Evolutionary conservation across 352 stramenopile species (phyloP).

Genomic region (Phytophthora pisi): DNA sequence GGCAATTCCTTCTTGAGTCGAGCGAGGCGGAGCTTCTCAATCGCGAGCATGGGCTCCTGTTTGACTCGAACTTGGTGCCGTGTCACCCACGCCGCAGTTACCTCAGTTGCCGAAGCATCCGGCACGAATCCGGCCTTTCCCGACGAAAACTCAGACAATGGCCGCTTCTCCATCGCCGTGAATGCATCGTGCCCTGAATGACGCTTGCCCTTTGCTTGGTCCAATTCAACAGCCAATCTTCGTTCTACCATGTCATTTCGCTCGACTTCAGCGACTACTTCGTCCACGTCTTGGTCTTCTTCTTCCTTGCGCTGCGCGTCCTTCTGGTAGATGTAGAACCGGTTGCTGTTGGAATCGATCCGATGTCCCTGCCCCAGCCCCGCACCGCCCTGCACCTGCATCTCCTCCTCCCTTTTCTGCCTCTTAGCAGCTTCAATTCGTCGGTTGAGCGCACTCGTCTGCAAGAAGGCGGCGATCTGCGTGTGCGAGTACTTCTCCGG

Average conservation of each 20-base stretch:
- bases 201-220: conserved; percentile 13
- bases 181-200: conserved; percentile 38
- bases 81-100: conserved; percentile 39
- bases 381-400: conserved; percentile 40
- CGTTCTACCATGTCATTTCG: conserved; percentile 20
- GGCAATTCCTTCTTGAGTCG: conserved; percentile 23
- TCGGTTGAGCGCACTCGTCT: conserved; percentile 90
- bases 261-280: conserved; percentile 39
- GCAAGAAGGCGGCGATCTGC: conserved; percentile 96
- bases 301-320: conserved; percentile 23
- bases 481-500: conserved; percentile 94
- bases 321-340: conserved; percentile 80
- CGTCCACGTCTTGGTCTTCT: conserved; percentile 27
- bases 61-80: conserved; percentile 48
- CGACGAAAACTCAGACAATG: conserved; percentile 21
- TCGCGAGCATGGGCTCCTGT: conserved; percentile 51
- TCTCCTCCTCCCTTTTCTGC: conserved; percentile 61
- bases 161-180: conserved; percentile 30
- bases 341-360: conserved; percentile 81
- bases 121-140: conserved; percentile 13
- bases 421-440: conserved; percentile 63
- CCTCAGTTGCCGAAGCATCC: conserved; percentile 23
- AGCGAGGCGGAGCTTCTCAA: conserved; percentile 42
- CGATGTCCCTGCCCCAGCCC: conserved; percentile 51
- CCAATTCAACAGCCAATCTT: background rate